A percentile compares a stretch with the other conserved stretches of the same genome.
phyloP scores from a whole-genome alignment of 2,329 filamentous ascomycete species.

The Stachybotrys chartarum region DNA sequence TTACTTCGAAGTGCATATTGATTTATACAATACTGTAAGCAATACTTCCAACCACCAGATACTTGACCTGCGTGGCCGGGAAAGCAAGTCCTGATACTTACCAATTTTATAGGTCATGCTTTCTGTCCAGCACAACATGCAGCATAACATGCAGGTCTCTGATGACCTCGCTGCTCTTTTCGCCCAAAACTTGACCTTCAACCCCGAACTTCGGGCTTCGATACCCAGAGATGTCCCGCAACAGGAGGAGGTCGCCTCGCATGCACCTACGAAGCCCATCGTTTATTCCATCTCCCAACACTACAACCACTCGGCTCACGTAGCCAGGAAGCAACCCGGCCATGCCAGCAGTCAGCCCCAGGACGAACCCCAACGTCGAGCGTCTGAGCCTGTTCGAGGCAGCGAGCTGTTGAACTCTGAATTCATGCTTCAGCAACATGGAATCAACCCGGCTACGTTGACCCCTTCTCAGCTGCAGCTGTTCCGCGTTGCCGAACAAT shows the following conservation, averaged over 20 bases:
- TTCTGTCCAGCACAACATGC: conserved; percentile 26
- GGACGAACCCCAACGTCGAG: conserved; percentile 34
- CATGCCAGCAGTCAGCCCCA: conserved; percentile 12
- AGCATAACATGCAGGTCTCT: conserved; percentile 54
- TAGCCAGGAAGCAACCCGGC: conserved; percentile 21
- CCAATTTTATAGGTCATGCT: conserved; percentile 22
- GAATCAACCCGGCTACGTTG: conserved; percentile 62
- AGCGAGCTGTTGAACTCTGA: conserved; percentile 45
- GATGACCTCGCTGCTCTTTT: conserved; percentile 81
- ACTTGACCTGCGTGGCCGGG: too few relatives aligned
- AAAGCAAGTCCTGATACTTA: neutral
- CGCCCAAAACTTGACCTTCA: conserved; percentile 64
- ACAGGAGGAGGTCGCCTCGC: conserved; percentile 16
- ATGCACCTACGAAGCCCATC: conserved; percentile 36
- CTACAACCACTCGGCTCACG: conserved; percentile 74
- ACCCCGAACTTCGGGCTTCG: conserved; percentile 25
- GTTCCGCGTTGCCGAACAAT: conserved; percentile 66
- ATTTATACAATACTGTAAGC: too few relatives aligned
- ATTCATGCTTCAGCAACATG: conserved; percentile 54
- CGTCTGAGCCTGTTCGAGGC: conserved; percentile 42
- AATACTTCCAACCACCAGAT: too few relatives aligned
- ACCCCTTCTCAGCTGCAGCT: conserved; percentile 70
- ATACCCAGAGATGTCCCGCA: conserved; percentile 18
- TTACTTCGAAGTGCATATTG: too few relatives aligned
- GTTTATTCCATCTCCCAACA: conserved; percentile 73